Conservation (phyloP, 2,329 filamentous ascomycete species). For the Fusarium sp. region DNA sequence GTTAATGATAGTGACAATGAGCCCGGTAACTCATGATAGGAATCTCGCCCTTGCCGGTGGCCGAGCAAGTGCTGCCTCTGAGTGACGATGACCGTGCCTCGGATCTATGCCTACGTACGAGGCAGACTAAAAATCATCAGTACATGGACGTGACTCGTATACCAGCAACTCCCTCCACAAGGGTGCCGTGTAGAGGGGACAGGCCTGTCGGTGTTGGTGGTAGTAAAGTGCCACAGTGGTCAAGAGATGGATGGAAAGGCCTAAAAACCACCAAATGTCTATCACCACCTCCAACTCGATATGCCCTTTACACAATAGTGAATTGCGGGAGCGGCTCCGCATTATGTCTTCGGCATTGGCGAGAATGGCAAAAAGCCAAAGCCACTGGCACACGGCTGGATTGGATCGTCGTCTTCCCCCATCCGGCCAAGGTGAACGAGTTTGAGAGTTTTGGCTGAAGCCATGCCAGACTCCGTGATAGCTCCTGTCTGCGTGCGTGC, state of each 20-base stretch:
- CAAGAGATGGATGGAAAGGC: not conserved
- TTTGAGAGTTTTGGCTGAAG: conserved; percentile 7
- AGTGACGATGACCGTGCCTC: not conserved
- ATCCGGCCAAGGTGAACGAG: not conserved
- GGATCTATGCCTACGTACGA: not conserved
- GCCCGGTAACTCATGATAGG: not conserved
- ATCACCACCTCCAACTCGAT: not conserved
- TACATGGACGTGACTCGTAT: conserved; percentile 6
- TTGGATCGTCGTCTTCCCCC: not conserved
- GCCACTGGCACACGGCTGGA: not conserved
- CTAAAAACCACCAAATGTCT: not conserved
- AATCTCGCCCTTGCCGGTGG: not conserved
- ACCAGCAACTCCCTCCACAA: not conserved
- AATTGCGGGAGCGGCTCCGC: not conserved
- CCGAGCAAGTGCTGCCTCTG: not conserved
- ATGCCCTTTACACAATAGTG: not conserved
- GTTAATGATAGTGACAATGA: not conserved
- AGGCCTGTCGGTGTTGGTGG: not conserved
- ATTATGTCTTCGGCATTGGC: not conserved
- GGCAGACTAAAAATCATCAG: conserved; percentile 3
- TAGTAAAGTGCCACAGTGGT: not conserved
- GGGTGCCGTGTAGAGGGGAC: not conserved
- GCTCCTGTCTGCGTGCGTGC: not conserved
- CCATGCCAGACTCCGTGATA: not conserved
- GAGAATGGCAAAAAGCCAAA: not conserved